These are phyloP conservation scores for Sporothrix inflata DNA, from an alignment of 2,329 filamentous ascomycete species.

Conservation along the genomic window DNA sequence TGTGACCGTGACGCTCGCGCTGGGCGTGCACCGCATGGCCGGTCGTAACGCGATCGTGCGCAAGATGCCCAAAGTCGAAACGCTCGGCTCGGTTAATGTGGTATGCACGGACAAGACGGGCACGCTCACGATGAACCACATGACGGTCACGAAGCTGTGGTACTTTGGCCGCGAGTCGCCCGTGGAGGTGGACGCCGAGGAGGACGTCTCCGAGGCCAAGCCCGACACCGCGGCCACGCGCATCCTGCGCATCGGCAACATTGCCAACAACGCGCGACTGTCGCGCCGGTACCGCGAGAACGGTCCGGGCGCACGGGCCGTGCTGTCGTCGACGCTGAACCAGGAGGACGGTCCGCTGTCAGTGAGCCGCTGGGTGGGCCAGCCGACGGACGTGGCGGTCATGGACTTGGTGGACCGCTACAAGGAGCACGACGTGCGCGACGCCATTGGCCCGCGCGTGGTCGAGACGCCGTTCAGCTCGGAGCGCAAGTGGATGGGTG, in stretches of 20 bases:
- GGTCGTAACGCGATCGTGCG: conserved; percentile 93
- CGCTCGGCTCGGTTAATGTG: conserved; percentile 97
- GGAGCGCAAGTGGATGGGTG: conserved; percentile 98
- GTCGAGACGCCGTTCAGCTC: conserved; percentile 95
- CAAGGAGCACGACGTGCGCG: conserved; percentile 87
- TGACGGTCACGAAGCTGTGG: conserved; percentile 98
- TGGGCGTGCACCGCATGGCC: conserved; percentile 96
- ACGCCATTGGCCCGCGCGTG: conserved; percentile 78
- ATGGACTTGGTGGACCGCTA: conserved; percentile 90
- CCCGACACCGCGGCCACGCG: conserved; percentile 76
- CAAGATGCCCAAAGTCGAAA: conserved; percentile 94
- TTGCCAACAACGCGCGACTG: conserved; percentile 91
- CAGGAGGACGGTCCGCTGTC: conserved; percentile 58
- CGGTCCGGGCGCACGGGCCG: conserved; percentile 72
- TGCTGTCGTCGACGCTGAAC: conserved; percentile 81
- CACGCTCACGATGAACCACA: conserved; percentile 95
- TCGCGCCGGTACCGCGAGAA: conserved; percentile 72
- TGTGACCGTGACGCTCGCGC: conserved; percentile 91
- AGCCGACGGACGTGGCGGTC: conserved; percentile 97
- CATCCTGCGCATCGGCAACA: conserved; percentile 89
- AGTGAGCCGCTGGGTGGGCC: conserved; percentile 91
- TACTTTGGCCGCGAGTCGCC: conserved; percentile 71
- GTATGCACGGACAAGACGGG: conserved; percentile 98
- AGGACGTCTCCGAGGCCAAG: conserved; percentile 57
- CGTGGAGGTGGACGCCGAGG: conserved; percentile 58